Conservation (phyloP, 1,139 yeast genomes). For the Suhomyces terraborum region DNA sequence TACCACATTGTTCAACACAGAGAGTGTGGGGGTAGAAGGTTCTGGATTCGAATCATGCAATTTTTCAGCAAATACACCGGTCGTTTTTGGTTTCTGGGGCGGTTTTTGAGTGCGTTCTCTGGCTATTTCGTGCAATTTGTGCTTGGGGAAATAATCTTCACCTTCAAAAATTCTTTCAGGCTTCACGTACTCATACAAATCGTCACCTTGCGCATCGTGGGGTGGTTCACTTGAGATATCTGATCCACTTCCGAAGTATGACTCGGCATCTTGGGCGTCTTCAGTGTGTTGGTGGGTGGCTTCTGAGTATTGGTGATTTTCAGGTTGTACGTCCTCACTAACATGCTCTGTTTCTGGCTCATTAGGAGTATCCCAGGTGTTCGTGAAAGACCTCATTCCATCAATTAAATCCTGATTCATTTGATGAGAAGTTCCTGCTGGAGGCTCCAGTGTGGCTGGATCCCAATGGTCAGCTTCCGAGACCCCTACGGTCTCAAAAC, state of each 20-base stretch:
- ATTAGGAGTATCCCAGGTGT: slow-evolving; percentile 22
- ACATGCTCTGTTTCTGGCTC: slow-evolving; percentile 11
- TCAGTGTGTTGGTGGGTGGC: background rate
- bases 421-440: slow-evolving; percentile 13
- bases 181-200: slow-evolving; percentile 12
- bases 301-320: background rate
- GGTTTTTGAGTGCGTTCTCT: background rate
- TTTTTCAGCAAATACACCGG: background rate
- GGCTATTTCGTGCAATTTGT: slow-evolving; percentile 19
- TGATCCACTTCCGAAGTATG: background rate
- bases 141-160: slow-evolving; percentile 34
- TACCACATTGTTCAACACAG: slow-evolving; percentile 5
- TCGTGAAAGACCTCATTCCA: slow-evolving; percentile 19
- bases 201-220: slow-evolving; percentile 6
- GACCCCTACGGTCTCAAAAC: slow-evolving; percentile 22
- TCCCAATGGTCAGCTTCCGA: slow-evolving; percentile 42
- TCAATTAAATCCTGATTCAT: slow-evolving; percentile 20
- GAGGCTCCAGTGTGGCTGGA: slow-evolving; percentile 41
- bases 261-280: background rate
- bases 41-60: background rate
- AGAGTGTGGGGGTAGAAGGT: slow-evolving; percentile 9
- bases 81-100: background rate
- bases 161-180: slow-evolving; percentile 39
- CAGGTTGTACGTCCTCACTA: background rate
- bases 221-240: slow-evolving; percentile 7